Percentiles rank a stretch among this genome's conserved stretches.
Conservation (phyloP, 352 stramenopile species). For the Bremia lactucae region DNA sequence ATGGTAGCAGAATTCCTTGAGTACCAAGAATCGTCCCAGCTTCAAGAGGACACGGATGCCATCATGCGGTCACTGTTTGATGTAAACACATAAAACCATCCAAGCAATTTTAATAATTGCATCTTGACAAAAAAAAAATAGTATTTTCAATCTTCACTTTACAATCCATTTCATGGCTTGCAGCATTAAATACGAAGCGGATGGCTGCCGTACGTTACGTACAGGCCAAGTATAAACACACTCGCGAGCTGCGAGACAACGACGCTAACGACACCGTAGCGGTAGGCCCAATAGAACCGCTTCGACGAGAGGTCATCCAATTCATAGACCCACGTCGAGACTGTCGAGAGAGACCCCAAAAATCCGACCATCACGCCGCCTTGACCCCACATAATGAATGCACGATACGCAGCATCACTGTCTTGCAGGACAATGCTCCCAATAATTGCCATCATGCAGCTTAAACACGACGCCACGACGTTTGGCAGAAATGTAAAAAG, state of each 20-base stretch:
- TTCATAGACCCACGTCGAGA: slow-evolving; percentile 60
- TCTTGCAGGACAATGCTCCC: slow-evolving; percentile 23
- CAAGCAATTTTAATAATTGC: too few relatives aligned
- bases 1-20: slow-evolving; percentile 13
- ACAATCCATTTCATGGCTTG: neutral
- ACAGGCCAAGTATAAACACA: slow-evolving; percentile 48
- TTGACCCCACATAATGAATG: slow-evolving; percentile 37
- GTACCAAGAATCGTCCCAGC: slow-evolving; percentile 16
- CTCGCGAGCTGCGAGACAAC: slow-evolving; percentile 42
- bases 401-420: slow-evolving; percentile 18
- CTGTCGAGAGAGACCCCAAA: slow-evolving; percentile 54
- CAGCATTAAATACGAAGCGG: slow-evolving; percentile 24
- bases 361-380: slow-evolving; percentile 40
- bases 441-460: slow-evolving; percentile 31
- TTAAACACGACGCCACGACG: slow-evolving; percentile 39
- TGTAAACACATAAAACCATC: too few relatives aligned
- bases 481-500: slow-evolving; percentile 59
- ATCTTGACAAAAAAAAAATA: slow-evolving; percentile 13
- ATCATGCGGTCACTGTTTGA: slow-evolving; percentile 24
- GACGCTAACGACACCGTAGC: slow-evolving; percentile 37
- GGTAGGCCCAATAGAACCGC: slow-evolving; percentile 39
- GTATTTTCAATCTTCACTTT: neutral
- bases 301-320: slow-evolving; percentile 37
- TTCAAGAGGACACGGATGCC: slow-evolving; percentile 17
- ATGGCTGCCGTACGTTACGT: slow-evolving; percentile 24